These are phyloP conservation scores for Oleoguttula mirabilis DNA, from an alignment of 495 filamentous ascomycete genomes.

Conservation along the genomic window DNA sequence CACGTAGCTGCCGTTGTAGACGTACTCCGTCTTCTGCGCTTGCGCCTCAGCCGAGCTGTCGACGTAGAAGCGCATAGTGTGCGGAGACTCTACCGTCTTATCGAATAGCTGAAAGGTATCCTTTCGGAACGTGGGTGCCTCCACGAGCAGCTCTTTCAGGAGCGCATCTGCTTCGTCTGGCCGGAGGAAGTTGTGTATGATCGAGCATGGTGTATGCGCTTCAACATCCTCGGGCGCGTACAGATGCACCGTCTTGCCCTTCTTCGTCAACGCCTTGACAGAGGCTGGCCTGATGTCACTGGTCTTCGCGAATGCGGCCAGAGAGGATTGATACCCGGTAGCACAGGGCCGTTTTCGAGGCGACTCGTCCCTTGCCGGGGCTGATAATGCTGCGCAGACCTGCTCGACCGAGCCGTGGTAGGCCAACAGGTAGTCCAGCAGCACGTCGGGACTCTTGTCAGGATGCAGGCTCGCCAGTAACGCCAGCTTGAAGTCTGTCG, in stretches of 20 bases:
- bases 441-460: constrained; percentile 40
- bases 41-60: constrained; percentile 46
- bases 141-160: constrained; percentile 60
- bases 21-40: constrained; percentile 63
- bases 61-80: constrained; percentile 73
- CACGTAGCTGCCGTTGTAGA: constrained; percentile 66
- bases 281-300: neutral
- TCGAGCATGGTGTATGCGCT: constrained; percentile 70
- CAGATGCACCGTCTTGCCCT: constrained; percentile 70
- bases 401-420: constrained; percentile 63
- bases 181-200: constrained; percentile 84
- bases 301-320: constrained; percentile 27
- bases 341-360: constrained; percentile 29
- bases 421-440: constrained; percentile 68
- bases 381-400: constrained; percentile 42
- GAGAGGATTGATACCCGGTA: constrained; percentile 46
- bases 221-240: constrained; percentile 69
- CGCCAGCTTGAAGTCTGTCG: constrained; percentile 81
- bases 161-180: constrained; percentile 56
- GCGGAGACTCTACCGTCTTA: constrained; percentile 65
- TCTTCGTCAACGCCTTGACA: constrained; percentile 47
- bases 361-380: constrained; percentile 19
- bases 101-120: constrained; percentile 78
- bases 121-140: constrained; percentile 60
- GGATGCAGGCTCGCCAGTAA: constrained; percentile 68